phyloP scores from a whole-genome alignment of 352 stramenopile genomes.

The Phytophthora cactorum region DNA sequence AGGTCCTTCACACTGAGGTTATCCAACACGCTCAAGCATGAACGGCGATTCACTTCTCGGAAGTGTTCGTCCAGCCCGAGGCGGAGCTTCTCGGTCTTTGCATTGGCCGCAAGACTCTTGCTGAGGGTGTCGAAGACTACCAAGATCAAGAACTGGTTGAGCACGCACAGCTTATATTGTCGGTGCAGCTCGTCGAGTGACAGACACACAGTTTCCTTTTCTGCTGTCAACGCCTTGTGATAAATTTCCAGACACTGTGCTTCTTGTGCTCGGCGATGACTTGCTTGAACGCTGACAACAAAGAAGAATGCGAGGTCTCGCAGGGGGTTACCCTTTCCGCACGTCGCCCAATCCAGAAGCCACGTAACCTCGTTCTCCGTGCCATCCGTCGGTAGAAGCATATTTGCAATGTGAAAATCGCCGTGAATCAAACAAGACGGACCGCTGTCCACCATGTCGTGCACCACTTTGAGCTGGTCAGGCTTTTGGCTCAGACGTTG shows the following conservation, averaged over 20 bases:
- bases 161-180: slow-evolving; percentile 68
- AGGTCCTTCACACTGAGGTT: slow-evolving; percentile 49
- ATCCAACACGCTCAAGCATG: slow-evolving; percentile 69
- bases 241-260: slow-evolving; percentile 50
- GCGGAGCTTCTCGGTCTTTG: slow-evolving; percentile 68
- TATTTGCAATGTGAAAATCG: slow-evolving; percentile 85
- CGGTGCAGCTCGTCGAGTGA: slow-evolving; percentile 49
- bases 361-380: slow-evolving; percentile 46
- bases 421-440: slow-evolving; percentile 77
- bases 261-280: slow-evolving; percentile 55
- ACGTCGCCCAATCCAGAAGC: slow-evolving; percentile 86
- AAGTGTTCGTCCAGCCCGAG: slow-evolving; percentile 71
- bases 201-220: slow-evolving; percentile 27
- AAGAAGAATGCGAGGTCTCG: slow-evolving; percentile 87
- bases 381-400: slow-evolving; percentile 53
- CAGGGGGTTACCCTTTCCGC: slow-evolving; percentile 74
- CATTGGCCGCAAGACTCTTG: slow-evolving; percentile 79
- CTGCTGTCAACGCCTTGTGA: slow-evolving; percentile 30
- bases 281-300: slow-evolving; percentile 70
- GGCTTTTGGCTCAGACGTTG: slow-evolving; percentile 50
- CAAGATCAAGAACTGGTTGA: slow-evolving; percentile 88
- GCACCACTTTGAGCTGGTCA: slow-evolving; percentile 45
- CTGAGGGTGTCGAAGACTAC: slow-evolving; percentile 81
- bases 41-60: slow-evolving; percentile 68
- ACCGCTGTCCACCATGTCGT: slow-evolving; percentile 58